These are phyloP conservation scores for Hypericum perforatum DNA, from an alignment of 345 rosid species.

Conservation along the genomic window DNA sequence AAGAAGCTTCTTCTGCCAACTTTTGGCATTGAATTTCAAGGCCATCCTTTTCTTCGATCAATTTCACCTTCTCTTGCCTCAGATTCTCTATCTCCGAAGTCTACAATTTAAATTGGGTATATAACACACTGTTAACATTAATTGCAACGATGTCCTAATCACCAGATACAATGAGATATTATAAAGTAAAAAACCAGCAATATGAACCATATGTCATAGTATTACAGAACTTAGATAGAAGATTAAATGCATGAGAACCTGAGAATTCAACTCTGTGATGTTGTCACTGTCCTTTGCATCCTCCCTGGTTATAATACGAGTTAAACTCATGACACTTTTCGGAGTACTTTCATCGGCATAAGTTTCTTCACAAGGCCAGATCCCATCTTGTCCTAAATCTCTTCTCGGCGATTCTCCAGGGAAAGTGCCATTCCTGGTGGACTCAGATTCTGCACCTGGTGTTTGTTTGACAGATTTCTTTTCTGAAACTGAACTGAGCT, in stretches of 20 bases:
- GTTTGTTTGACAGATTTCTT: slow-evolving; percentile 21
- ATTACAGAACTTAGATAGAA: slow-evolving; percentile 4
- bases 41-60: slow-evolving; percentile 48
- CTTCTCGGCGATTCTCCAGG: slow-evolving; percentile 13
- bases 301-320: slow-evolving; percentile 54
- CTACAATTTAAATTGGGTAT: slow-evolving; percentile 20
- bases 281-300: slow-evolving; percentile 40
- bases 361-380: slow-evolving; percentile 28
- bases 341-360: slow-evolving; percentile 43
- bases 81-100: slow-evolving; percentile 47
- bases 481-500: slow-evolving; percentile 25
- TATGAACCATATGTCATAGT: slow-evolving; percentile 5
- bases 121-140: background rate
- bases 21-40: slow-evolving; percentile 42
- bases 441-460: slow-evolving; percentile 24
- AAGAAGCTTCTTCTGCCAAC: slow-evolving; percentile 57
- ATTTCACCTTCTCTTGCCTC: slow-evolving; percentile 38
- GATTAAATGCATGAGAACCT: slow-evolving; percentile 35
- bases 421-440: slow-evolving; percentile 7
- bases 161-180: background rate
- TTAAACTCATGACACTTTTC: slow-evolving; percentile 47
- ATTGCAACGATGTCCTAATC: background rate
- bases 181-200: slow-evolving; percentile 3
- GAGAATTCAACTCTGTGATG: slow-evolving; percentile 27
- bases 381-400: slow-evolving; percentile 14